phyloP scores from a whole-genome alignment of 257 asterid species.

The Jacaranda copaia region DNA sequence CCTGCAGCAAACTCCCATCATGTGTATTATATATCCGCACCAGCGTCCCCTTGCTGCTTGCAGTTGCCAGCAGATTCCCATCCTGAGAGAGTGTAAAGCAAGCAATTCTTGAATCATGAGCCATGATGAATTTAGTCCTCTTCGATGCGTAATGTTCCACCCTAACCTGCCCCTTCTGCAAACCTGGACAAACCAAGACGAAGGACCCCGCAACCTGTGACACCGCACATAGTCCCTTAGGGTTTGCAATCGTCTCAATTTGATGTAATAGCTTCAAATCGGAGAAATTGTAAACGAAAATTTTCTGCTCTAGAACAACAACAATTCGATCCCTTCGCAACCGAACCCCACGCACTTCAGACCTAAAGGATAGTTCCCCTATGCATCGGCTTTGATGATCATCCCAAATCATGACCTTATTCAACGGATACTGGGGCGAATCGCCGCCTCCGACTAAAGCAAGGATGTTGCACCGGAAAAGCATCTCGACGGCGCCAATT shows the following conservation, averaged over 20 bases:
- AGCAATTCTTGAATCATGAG: slow-evolving; percentile 80
- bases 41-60: slow-evolving; percentile 88
- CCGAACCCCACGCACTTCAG: slow-evolving; percentile 87
- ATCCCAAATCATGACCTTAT: slow-evolving; percentile 97
- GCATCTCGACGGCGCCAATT: slow-evolving; percentile 85
- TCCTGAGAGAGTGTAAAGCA: slow-evolving; percentile 81
- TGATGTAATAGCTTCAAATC: slow-evolving; percentile 87
- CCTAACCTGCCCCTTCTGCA: slow-evolving; percentile 89
- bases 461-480: slow-evolving; percentile 78
- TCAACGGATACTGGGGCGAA: slow-evolving; percentile 75
- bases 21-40: slow-evolving; percentile 76
- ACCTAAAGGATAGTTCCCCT: slow-evolving; percentile 83
- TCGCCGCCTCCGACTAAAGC: slow-evolving; percentile 91
- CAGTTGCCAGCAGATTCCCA: slow-evolving; percentile 84
- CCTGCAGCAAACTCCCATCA: slow-evolving; percentile 89
- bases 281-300: slow-evolving; percentile 79
- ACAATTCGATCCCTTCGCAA: slow-evolving; percentile 76
- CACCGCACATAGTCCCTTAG: slow-evolving; percentile 86
- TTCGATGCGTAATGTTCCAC: slow-evolving; percentile 81
- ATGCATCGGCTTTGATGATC: slow-evolving; percentile 84
- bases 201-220: slow-evolving; percentile 76
- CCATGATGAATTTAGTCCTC: slow-evolving; percentile 76
- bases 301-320: slow-evolving; percentile 78
- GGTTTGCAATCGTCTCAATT: slow-evolving; percentile 84
- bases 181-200: slow-evolving; percentile 86